These are phyloP conservation scores for Leptographium flavum DNA, from an alignment of 2,329 filamentous ascomycete genomes.

Conservation along the genomic window DNA sequence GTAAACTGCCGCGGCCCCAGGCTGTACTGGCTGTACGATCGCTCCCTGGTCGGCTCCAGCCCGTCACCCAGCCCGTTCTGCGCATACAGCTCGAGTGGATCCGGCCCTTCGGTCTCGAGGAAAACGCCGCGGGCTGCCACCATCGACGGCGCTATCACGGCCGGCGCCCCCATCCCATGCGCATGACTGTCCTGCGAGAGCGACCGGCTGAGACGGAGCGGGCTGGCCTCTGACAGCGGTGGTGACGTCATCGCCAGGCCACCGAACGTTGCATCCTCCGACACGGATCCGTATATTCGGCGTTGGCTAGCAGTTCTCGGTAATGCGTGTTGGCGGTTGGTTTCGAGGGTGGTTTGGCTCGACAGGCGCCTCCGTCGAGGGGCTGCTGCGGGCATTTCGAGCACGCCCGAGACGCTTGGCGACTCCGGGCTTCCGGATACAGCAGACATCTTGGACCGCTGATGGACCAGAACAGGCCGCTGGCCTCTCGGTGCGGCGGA, in stretches of 20 bases:
- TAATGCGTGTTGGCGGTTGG: background rate
- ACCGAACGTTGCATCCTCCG: too few species aligned
- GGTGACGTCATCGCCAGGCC: too few species aligned
- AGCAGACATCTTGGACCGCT: background rate
- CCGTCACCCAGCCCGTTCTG: slow-evolving; percentile 4
- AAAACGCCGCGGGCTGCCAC: slow-evolving; percentile 5
- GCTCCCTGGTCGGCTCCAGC: too few species aligned
- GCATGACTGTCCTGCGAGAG: slow-evolving; percentile 10
- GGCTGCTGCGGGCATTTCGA: slow-evolving; percentile 5
- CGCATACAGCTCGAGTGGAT: slow-evolving; percentile 6
- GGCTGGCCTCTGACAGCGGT: background rate
- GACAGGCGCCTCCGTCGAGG: background rate
- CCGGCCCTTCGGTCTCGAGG: slow-evolving; percentile 7
- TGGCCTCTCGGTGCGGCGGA: background rate
- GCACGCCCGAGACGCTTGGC: background rate
- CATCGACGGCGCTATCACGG: slow-evolving; percentile 5
- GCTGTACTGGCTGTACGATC: too few species aligned
- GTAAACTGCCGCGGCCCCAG: slow-evolving; percentile 25
- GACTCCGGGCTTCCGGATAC: slow-evolving; percentile 2
- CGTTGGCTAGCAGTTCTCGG: background rate
- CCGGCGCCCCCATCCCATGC: background rate
- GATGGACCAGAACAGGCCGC: background rate
- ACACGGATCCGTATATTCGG: background rate
- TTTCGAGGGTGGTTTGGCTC: background rate
- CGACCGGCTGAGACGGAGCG: slow-evolving; percentile 5